Evolutionary conservation across 106 monocot genomes (phyloP).

Genomic region (Platanthera zijinensis): DNA sequence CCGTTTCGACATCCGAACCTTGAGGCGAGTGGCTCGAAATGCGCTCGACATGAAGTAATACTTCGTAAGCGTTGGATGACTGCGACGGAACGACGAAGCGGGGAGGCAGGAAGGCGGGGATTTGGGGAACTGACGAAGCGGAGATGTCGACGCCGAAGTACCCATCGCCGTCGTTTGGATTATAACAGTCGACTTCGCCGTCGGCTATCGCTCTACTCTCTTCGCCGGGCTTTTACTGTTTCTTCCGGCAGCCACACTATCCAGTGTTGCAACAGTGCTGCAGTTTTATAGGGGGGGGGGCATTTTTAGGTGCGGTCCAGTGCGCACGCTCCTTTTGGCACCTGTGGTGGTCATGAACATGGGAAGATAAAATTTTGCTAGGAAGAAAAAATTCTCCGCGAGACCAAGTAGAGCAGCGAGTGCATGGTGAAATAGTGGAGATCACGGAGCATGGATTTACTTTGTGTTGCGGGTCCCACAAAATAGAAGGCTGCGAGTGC

Average conservation of each 20-base stretch:
- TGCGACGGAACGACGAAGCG: not conserved
- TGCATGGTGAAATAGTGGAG: too few species aligned
- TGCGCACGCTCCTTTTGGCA: too few species aligned
- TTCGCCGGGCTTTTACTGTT: not conserved
- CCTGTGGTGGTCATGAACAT: too few species aligned
- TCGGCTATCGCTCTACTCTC: not conserved
- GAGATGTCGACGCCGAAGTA: not conserved
- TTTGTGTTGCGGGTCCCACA: too few species aligned
- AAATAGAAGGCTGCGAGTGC: too few species aligned
- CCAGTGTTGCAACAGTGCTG: not conserved
- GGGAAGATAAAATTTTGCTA: too few species aligned
- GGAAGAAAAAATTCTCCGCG: too few species aligned
- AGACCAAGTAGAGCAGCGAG: too few species aligned
- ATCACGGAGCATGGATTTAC: too few species aligned
- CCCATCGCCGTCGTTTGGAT: not conserved
- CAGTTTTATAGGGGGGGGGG: too few species aligned
- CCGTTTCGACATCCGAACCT: slow-evolving; percentile 8
- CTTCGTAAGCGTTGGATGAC: not conserved
- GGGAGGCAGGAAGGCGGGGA: slow-evolving; percentile 6
- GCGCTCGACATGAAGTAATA: slow-evolving; percentile 1
- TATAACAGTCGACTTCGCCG: not conserved
- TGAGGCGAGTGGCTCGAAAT: not conserved
- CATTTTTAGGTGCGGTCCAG: too few species aligned
- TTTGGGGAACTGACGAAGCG: not conserved
- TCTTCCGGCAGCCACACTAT: not conserved